These are phyloP conservation scores for Irpex sp. DNA, from an alignment of 1,284 basidiomycete genomes.

Conservation along the genomic window DNA sequence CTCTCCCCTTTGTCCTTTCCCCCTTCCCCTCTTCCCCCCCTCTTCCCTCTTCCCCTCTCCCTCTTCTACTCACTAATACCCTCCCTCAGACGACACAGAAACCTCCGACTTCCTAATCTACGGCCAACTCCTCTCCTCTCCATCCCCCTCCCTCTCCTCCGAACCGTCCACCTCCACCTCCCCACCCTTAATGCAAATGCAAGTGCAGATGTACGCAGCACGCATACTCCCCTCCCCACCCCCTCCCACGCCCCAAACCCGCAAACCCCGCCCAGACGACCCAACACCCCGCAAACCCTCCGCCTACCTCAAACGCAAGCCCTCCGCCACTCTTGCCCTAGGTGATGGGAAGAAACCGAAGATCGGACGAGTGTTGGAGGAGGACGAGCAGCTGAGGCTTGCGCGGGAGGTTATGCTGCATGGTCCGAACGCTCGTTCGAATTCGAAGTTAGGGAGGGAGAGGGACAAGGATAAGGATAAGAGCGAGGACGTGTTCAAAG, in stretches of 20 bases:
- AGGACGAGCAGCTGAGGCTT: constrained; percentile 26
- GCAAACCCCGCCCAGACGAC: constrained; percentile 67
- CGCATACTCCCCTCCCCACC: constrained; percentile 48
- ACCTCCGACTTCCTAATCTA: constrained; percentile 69
- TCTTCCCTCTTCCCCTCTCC: too few species aligned
- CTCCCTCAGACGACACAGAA: constrained; percentile 32
- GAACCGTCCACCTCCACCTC: constrained; percentile 22
- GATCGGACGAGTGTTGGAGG: constrained; percentile 9
- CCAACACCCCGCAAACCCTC: constrained; percentile 70
- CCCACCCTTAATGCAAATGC: constrained; percentile 18
- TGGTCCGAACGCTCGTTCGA: constrained; percentile 1
- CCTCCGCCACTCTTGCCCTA: constrained; percentile 1
- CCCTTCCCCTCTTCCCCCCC: too few species aligned
- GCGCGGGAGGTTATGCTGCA: constrained; percentile 35
- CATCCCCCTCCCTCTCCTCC: constrained; percentile 5
- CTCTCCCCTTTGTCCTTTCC: background rate
- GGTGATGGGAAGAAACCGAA: constrained; percentile 12
- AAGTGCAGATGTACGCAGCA: constrained; percentile 50
- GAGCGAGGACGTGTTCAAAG: constrained; percentile 32
- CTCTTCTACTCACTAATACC: too few species aligned
- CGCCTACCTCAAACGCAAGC: constrained; percentile 18
- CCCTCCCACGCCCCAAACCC: constrained; percentile 28
- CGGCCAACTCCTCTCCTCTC: constrained; percentile 38
- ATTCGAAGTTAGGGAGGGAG: too few species aligned
- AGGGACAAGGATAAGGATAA: background rate